Evolutionary conservation across 768 basidiomycete species (phyloP).

Genomic region (Harrya chromipes): DNA sequence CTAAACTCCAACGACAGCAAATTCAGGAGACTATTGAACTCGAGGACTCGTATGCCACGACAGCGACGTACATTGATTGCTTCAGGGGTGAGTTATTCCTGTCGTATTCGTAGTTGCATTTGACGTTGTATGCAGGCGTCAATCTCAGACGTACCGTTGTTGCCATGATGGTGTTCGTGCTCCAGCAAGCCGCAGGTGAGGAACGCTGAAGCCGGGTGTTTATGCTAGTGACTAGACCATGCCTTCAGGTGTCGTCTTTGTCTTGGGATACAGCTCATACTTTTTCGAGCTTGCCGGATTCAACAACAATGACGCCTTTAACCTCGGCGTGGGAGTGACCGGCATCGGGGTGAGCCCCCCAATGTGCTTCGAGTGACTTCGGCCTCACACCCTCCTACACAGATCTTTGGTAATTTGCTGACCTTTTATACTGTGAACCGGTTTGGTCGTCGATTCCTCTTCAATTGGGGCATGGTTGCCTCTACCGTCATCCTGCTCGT

Average conservation of each 20-base stretch:
- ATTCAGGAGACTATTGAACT: slow-evolving; percentile 30
- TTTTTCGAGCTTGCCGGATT: slow-evolving; percentile 38
- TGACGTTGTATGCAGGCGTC: slow-evolving; percentile 14
- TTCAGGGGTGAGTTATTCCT: slow-evolving; percentile 23
- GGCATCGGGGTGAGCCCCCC: slow-evolving; percentile 22
- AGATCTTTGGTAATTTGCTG: slow-evolving; percentile 27
- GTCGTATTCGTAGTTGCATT: too few relatives aligned
- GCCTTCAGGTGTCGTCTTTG: slow-evolving; percentile 24
- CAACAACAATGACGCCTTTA: slow-evolving; percentile 25
- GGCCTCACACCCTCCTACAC: background rate
- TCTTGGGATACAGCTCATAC: slow-evolving; percentile 31
- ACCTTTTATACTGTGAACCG: slow-evolving; percentile 25
- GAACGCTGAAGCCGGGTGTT: background rate
- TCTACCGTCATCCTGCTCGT: slow-evolving; percentile 22
- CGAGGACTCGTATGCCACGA: slow-evolving; percentile 27
- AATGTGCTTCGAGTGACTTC: background rate
- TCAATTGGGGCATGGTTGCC: slow-evolving; percentile 27
- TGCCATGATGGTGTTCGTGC: slow-evolving; percentile 32
- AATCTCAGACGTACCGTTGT: slow-evolving; percentile 25
- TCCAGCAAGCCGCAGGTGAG: slow-evolving; percentile 26
- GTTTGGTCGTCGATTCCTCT: slow-evolving; percentile 24
- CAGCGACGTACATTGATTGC: slow-evolving; percentile 31
- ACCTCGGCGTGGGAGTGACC: slow-evolving; percentile 28
- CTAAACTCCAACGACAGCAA: slow-evolving; percentile 19
- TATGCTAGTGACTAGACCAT: background rate